phyloP scores from a whole-genome alignment of 208 protist species.

The Acanthamoeba rhysodes region DNA sequence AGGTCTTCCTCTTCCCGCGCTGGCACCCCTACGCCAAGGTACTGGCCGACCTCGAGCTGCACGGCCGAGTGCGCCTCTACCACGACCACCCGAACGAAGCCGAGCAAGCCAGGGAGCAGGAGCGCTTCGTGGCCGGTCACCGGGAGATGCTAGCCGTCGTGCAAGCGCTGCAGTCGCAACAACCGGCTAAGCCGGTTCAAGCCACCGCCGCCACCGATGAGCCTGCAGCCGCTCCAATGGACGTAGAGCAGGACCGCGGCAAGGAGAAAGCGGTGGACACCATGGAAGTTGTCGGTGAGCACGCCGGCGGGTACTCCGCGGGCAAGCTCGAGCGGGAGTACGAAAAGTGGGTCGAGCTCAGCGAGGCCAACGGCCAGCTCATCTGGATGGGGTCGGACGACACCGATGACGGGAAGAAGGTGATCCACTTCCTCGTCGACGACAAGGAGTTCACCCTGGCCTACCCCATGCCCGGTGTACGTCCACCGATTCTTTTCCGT shows the following conservation, averaged over 20 bases:
- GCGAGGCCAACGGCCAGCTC: slow-evolving; percentile 2
- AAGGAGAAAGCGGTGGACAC: neutral
- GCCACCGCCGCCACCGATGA: neutral
- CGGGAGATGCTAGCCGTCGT: neutral
- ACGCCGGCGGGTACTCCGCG: neutral
- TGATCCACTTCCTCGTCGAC: neutral
- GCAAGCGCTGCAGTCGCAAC: neutral
- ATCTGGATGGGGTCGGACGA: neutral
- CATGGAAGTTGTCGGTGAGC: neutral
- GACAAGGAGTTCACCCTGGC: neutral
- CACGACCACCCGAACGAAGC: neutral
- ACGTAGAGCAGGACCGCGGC: too few relatives aligned
- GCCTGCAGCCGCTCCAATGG: neutral
- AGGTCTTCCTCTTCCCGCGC: neutral
- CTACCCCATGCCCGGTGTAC: neutral
- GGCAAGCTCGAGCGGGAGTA: slow-evolving; percentile 15
- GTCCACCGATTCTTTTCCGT: too few relatives aligned
- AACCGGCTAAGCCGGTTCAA: neutral
- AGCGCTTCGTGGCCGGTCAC: neutral
- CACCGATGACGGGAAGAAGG: neutral
- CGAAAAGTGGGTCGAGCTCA: neutral
- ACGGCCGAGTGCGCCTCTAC: neutral
- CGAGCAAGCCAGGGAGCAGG: neutral
- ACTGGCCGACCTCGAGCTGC: neutral
- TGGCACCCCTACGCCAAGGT: neutral